Conservation (phyloP, 768 basidiomycete species). For the Suillus subluteus region DNA sequence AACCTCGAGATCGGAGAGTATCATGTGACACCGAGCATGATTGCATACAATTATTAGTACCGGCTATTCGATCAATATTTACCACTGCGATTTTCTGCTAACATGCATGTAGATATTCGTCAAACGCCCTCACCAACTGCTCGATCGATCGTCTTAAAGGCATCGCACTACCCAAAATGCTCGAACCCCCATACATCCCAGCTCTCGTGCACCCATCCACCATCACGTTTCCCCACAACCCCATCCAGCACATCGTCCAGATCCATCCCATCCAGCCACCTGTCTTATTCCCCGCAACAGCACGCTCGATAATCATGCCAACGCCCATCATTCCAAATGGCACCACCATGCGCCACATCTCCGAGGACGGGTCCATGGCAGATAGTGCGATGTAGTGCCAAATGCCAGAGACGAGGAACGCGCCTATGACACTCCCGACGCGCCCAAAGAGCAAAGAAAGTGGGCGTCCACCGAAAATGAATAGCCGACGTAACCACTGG, state of each 20-base stretch:
- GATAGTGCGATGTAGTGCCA: slow-evolving; percentile 57
- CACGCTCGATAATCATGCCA: slow-evolving; percentile 51
- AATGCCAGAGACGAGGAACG: slow-evolving; percentile 58
- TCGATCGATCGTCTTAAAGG: slow-evolving; percentile 19
- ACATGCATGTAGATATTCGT: slow-evolving; percentile 18
- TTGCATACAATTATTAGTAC: too few relatives aligned
- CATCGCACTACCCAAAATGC: slow-evolving; percentile 10
- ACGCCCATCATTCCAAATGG: slow-evolving; percentile 61
- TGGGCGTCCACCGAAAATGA: slow-evolving; percentile 36
- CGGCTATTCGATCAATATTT: neutral
- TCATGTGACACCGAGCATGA: too few relatives aligned
- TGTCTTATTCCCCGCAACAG: slow-evolving; percentile 31
- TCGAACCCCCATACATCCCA: slow-evolving; percentile 17
- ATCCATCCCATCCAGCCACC: slow-evolving; percentile 35
- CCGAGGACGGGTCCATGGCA: slow-evolving; percentile 50
- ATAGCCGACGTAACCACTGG: slow-evolving; percentile 35
- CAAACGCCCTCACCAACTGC: slow-evolving; percentile 15
- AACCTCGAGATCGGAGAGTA: too few relatives aligned
- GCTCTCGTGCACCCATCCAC: slow-evolving; percentile 25
- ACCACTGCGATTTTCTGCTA: neutral
- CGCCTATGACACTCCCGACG: slow-evolving; percentile 52
- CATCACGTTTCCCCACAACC: slow-evolving; percentile 27
- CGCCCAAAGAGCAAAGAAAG: slow-evolving; percentile 47
- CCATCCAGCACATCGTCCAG: slow-evolving; percentile 39
- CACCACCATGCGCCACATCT: slow-evolving; percentile 44